Percentiles rank a stretch among this genome's conserved stretches.
These are phyloP conservation scores for Casuarina cunninghamiana DNA, from an alignment of 306 rosid genomes.

Conservation along the genomic window DNA sequence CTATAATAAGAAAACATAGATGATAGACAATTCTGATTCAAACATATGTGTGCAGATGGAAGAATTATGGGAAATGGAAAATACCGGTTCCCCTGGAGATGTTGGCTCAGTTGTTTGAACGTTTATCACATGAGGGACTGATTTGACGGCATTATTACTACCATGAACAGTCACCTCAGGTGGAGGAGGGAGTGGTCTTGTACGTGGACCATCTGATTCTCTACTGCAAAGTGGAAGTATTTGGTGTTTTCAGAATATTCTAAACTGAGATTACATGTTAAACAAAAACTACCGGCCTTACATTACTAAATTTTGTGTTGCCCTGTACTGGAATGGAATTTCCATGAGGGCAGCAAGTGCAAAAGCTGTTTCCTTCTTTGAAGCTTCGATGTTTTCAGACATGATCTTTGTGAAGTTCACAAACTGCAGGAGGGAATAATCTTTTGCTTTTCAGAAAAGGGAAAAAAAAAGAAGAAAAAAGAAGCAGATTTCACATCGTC, in stretches of 20 bases:
- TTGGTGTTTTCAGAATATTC: slow-evolving; percentile 20
- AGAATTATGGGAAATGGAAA: slow-evolving; percentile 21
- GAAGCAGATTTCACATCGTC: slow-evolving; percentile 5
- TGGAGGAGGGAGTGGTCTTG: slow-evolving; percentile 82
- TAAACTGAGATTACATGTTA: slow-evolving; percentile 5
- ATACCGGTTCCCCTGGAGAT: slow-evolving; percentile 59
- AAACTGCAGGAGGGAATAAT: slow-evolving; percentile 46
- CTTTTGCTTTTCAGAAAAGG: no score
- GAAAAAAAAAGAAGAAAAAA: neutral
- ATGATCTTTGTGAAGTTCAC: slow-evolving; percentile 92
- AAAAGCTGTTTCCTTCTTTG: slow-evolving; percentile 85
- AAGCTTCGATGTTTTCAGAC: slow-evolving; percentile 69
- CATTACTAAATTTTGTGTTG: slow-evolving; percentile 58
- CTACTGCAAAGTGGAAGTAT: slow-evolving; percentile 38
- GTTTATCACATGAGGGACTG: slow-evolving; percentile 33
- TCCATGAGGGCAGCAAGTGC: slow-evolving; percentile 99
- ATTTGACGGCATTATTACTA: slow-evolving; percentile 50
- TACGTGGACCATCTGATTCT: slow-evolving; percentile 38
- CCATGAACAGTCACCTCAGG: slow-evolving; percentile 65
- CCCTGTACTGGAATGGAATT: slow-evolving; percentile 81
- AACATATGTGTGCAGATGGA: slow-evolving; percentile 19
- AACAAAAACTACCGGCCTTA: slow-evolving; percentile 37
- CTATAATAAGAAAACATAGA: slow-evolving; percentile 40
- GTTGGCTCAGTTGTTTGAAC: slow-evolving; percentile 41
- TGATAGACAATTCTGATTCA: slow-evolving; percentile 26